Conservation (phyloP, 306 rosid species). For the Glycine soja region DNA sequence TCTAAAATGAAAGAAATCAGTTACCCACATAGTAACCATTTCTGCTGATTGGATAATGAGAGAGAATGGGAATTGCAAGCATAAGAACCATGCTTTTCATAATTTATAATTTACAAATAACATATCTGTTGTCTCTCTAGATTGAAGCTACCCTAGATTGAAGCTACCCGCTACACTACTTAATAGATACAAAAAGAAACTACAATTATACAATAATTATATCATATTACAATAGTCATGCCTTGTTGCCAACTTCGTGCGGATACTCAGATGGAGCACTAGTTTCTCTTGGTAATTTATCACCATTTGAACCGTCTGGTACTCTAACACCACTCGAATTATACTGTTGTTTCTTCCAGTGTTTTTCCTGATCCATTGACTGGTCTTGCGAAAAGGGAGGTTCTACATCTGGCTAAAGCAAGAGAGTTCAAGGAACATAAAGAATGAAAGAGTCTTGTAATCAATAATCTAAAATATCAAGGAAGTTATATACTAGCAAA, state of each 20-base stretch:
- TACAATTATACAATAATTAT: conserved; percentile 35
- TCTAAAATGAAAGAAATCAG: too few relatives aligned
- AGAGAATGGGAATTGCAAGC: too few relatives aligned
- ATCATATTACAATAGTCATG: conserved; percentile 39
- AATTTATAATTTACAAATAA: conserved; percentile 33
- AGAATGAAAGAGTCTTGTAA: conserved; percentile 26
- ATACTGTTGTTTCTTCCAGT: conserved; percentile 48
- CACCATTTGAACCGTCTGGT: background rate
- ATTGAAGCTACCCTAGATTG: conserved; percentile 13
- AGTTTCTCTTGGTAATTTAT: conserved; percentile 46
- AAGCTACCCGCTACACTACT: conserved; percentile 36
- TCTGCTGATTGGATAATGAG: too few relatives aligned
- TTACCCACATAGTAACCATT: too few relatives aligned
- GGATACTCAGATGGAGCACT: conserved; percentile 39
- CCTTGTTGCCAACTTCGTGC: conserved; percentile 32
- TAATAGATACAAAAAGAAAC: background rate
- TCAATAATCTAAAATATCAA: conserved; percentile 33
- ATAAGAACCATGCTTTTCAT: conserved; percentile 9
- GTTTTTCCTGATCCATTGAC: conserved; percentile 57
- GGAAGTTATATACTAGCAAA: background rate
- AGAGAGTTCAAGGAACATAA: conserved; percentile 49
- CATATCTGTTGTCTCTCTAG: conserved; percentile 33
- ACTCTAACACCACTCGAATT: conserved; percentile 44
- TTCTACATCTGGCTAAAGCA: conserved; percentile 69
- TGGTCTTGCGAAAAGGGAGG: conserved; percentile 58